Conservation (phyloP, 108 stramenopile species). For the Phaeodactylum tricornutum region DNA sequence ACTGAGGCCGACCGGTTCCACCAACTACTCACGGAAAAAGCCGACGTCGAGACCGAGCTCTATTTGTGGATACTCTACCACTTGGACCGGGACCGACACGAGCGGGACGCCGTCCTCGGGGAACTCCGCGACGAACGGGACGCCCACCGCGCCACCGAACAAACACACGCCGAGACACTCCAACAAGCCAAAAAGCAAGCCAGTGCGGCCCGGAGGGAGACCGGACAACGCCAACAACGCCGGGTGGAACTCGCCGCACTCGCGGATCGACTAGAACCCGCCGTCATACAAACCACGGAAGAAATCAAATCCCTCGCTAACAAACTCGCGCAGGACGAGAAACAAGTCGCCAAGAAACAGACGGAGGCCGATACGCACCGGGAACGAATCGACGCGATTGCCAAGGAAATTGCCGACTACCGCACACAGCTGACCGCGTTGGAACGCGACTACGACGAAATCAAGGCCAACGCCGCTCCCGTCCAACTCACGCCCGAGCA, state of each 20-base stretch:
- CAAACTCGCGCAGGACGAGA: conserved; percentile 47
- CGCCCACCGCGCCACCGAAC: conserved; percentile 35
- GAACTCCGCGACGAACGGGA: conserved; percentile 53
- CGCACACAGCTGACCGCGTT: conserved; percentile 34
- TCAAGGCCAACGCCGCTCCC: conserved; percentile 59
- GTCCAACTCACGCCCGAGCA: conserved; percentile 68
- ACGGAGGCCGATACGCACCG: conserved; percentile 47
- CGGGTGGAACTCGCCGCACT: conserved; percentile 49
- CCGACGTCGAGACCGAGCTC: conserved; percentile 64
- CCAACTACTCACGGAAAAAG: conserved; percentile 47
- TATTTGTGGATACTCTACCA: conserved; percentile 93
- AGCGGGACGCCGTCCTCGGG: conserved; percentile 43
- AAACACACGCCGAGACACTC: conserved; percentile 41
- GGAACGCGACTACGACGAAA: conserved; percentile 69
- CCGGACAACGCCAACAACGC: conserved; percentile 57
- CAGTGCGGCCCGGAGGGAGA: conserved; percentile 37
- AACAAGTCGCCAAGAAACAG: conserved; percentile 41
- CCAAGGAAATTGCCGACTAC: conserved; percentile 41
- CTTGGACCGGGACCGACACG: conserved; percentile 68
- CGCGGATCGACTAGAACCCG: conserved; percentile 63
- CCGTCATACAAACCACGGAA: conserved; percentile 55
- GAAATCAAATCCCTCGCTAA: conserved; percentile 60
- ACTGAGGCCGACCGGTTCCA: conserved; percentile 87
- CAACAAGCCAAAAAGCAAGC: conserved; percentile 71
- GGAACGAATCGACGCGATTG: conserved; percentile 37